Percentiles rank a stretch among this genome's conserved stretches.
Conservation (phyloP, 352 stramenopile genomes). For the Globisporangium ultimum region DNA sequence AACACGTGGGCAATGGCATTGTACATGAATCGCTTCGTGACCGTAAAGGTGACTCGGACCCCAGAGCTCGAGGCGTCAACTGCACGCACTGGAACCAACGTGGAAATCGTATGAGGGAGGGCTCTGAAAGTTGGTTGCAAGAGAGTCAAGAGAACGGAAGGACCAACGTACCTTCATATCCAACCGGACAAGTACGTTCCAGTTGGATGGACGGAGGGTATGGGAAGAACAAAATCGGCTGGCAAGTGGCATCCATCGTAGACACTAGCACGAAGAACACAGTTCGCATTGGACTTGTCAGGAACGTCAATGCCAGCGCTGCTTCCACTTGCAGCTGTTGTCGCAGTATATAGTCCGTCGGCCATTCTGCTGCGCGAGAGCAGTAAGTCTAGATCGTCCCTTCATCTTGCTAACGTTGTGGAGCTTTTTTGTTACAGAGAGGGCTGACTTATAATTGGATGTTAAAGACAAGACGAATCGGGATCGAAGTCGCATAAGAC, state of each 20-base stretch:
- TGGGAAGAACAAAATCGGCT: constrained; percentile 58
- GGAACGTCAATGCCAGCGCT: not conserved
- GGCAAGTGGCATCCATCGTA: constrained; percentile 26
- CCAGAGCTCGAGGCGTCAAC: constrained; percentile 17
- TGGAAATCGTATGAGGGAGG: not conserved
- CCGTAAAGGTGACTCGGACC: constrained; percentile 43
- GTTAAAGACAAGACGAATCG: too few species aligned
- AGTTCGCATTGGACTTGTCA: constrained; percentile 12
- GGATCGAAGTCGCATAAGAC: too few species aligned
- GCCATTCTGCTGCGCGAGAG: too few species aligned
- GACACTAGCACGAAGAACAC: constrained; percentile 56
- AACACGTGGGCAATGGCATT: constrained; percentile 67
- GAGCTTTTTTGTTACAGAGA: too few species aligned
- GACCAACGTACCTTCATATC: constrained; percentile 48
- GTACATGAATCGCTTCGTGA: constrained; percentile 76
- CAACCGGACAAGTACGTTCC: constrained; percentile 37
- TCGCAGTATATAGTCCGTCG: not conserved
- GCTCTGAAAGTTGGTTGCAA: too few species aligned
- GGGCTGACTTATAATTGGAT: too few species aligned
- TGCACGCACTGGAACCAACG: constrained; percentile 25
- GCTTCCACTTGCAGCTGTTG: not conserved
- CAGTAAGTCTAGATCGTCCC: too few species aligned
- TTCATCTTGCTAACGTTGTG: too few species aligned
- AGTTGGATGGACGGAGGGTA: constrained; percentile 44
- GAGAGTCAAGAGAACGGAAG: not conserved